Evolutionary conservation across 495 filamentous ascomycete genomes (phyloP), one percentile per base, ranked within the genome.

Genomic region (Cudoniella acicularis): DNA sequence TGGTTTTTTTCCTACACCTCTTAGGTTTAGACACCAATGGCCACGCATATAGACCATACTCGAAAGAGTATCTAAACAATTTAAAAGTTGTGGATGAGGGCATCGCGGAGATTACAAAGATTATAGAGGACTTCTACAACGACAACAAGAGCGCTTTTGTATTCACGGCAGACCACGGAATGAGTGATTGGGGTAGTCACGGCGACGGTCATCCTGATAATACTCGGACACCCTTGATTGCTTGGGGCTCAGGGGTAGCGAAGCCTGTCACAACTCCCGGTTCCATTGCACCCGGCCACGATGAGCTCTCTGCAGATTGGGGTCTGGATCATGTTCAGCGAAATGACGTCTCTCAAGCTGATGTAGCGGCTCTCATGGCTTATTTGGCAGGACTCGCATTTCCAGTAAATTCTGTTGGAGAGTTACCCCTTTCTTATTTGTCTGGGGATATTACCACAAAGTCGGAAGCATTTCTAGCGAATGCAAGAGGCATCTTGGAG

Each of bases 151-250:
- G 95, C 0, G 91, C 95, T 1, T 99, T 90, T 67, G 84, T 99
- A 13, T 99, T 99, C 70, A 99, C 95, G 10, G 94, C 94, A 1
- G 94, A 99, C 64, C 94, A 99, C 74, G 94, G 94, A 10, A 99
- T 99, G 93, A 96, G 89, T 67, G 95, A 99, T 73, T 96, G 89
- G 88, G 94, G 94, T 11, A 96, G 91, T 61, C 94, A 99, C 67
- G 94, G 94, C 45, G 94, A 99, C 69, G 94, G 94, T 20, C 94
- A 99, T 73, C 94, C 94, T 1, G 90, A 99, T 69, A 99, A 99
- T 63, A 99, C 94, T 1, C 80, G 94, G 25, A 99, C 94, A 21
- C 94, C 94, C 10, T 76, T 99, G 10, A 89, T 99, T 67, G 88
- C 79, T 16, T 99, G 94, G 94, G 94, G 94, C 10, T 92, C 94